Percentiles rank a stretch among this genome's conserved stretches.
These are phyloP conservation scores for Trebouxiophyceae sp. DNA, from an alignment of 163 green algal species.

Conservation along the genomic window DNA sequence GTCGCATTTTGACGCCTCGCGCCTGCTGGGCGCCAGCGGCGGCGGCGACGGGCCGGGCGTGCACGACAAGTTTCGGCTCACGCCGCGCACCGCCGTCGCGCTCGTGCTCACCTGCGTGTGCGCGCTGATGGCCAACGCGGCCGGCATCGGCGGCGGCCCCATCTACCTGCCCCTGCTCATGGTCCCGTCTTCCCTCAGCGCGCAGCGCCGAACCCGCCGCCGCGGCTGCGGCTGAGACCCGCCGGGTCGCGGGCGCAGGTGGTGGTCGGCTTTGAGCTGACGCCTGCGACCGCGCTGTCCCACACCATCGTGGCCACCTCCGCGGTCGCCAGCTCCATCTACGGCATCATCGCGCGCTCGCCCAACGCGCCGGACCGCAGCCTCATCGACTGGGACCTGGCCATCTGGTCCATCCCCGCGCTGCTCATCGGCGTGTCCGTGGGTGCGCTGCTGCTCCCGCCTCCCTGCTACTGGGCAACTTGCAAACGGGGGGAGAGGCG, in stretches of 20 bases:
- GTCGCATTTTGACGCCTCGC: background rate
- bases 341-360: constrained; percentile 27
- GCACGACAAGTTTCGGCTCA: background rate
- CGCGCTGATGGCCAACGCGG: constrained; percentile 36
- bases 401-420: constrained; percentile 43
- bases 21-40: background rate
- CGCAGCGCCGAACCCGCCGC: background rate
- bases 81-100: constrained; percentile 2
- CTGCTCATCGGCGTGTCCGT: constrained; percentile 41
- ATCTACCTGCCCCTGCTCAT: constrained; percentile 51
- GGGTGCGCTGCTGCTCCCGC: constrained; percentile 19
- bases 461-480: too few relatives aligned
- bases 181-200: background rate
- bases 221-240: too few relatives aligned
- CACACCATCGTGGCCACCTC: constrained; percentile 36
- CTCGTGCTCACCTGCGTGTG: constrained; percentile 4
- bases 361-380: constrained; percentile 21
- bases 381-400: constrained; percentile 44
- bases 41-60: background rate
- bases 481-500: too few relatives aligned
- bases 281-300: constrained; percentile 32
- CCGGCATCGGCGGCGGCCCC: constrained; percentile 47
- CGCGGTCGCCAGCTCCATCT: constrained; percentile 21
- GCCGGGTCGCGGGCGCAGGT: too few relatives aligned
- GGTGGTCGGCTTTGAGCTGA: constrained; percentile 24